These are phyloP conservation scores for Nakazawaea wickerhamii DNA, from an alignment of 805 yeast species.

Conservation along the genomic window DNA sequence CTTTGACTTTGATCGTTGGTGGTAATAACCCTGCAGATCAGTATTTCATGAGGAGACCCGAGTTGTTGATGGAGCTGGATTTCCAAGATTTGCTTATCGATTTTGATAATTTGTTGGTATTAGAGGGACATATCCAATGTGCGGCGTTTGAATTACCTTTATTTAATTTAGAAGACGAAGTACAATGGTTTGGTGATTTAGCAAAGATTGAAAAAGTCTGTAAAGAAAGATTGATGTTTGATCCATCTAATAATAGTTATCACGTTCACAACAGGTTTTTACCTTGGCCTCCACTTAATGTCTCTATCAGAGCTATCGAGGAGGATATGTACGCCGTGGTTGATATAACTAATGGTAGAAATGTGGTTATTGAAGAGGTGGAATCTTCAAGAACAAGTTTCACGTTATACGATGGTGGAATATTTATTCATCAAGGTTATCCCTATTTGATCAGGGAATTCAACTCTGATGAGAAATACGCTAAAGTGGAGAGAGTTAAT, in stretches of 20 bases:
- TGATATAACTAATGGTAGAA: conserved; percentile 74
- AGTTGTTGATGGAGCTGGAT: conserved; percentile 45
- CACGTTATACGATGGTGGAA: conserved; percentile 88
- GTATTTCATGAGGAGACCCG: conserved; percentile 68
- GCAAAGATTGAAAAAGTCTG: conserved; percentile 30
- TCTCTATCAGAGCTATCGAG: conserved; percentile 78
- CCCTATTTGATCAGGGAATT: conserved; percentile 85
- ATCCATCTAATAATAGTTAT: conserved; percentile 39
- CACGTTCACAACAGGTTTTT: conserved; percentile 54
- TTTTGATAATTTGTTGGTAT: conserved; percentile 52
- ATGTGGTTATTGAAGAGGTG: conserved; percentile 78
- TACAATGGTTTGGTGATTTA: conserved; percentile 47
- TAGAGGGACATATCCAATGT: conserved; percentile 87
- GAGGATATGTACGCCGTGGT: conserved; percentile 83
- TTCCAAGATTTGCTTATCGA: conserved; percentile 57
- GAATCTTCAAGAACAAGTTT: conserved; percentile 87
- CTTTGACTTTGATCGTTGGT: conserved; percentile 79
- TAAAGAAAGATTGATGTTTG: conserved; percentile 33
- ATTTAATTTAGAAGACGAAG: conserved; percentile 42
- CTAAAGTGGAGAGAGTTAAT: conserved; percentile 80
- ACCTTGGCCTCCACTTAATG: conserved; percentile 78
- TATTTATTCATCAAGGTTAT: conserved; percentile 88
- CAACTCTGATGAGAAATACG: conserved; percentile 70
- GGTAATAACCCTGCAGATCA: conserved; percentile 84
- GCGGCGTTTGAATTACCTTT: conserved; percentile 87